Percentiles rank a stretch among this genome's conserved stretches.
phyloP scores from a whole-genome alignment of 345 rosid species.

The Sonneratia caseolaris region DNA sequence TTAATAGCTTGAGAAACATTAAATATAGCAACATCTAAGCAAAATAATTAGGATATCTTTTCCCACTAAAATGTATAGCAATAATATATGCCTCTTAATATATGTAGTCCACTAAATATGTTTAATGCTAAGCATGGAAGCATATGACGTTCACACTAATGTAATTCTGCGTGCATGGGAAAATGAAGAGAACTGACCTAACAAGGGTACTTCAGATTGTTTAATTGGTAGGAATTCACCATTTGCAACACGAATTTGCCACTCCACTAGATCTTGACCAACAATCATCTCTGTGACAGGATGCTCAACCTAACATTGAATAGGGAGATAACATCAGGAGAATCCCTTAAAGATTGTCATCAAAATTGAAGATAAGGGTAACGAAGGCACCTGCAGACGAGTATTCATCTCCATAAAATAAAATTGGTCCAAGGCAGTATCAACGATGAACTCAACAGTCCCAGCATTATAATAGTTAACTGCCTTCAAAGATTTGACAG shows the following conservation, averaged over 20 bases:
- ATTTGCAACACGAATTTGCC: slow-evolving; percentile 91
- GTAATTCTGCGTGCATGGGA: not conserved
- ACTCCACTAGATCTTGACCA: slow-evolving; percentile 92
- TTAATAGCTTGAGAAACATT: not conserved
- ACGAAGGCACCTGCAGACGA: slow-evolving; percentile 66
- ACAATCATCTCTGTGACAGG: slow-evolving; percentile 99
- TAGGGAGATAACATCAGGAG: slow-evolving; percentile 6
- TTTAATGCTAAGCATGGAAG: not conserved
- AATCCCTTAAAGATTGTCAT: slow-evolving; percentile 7
- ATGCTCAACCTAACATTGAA: slow-evolving; percentile 71
- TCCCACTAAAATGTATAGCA: not conserved
- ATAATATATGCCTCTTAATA: not conserved
- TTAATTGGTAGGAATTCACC: slow-evolving; percentile 73
- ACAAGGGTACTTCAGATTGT: slow-evolving; percentile 68
- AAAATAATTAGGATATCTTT: not conserved
- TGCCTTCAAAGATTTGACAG: slow-evolving; percentile 52
- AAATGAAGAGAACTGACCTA: slow-evolving; percentile 32
- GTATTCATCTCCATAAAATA: slow-evolving; percentile 99
- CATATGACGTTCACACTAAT: not conserved
- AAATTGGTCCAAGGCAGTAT: slow-evolving; percentile 63
- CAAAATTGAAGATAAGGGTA: slow-evolving; percentile 7
- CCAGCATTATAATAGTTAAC: slow-evolving; percentile 94
- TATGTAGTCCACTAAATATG: not conserved
- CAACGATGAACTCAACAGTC: slow-evolving; percentile 91
- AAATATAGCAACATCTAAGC: not conserved